These are phyloP conservation scores for Populus deltoides DNA, from an alignment of 345 rosid genomes.

Conservation along the genomic window DNA sequence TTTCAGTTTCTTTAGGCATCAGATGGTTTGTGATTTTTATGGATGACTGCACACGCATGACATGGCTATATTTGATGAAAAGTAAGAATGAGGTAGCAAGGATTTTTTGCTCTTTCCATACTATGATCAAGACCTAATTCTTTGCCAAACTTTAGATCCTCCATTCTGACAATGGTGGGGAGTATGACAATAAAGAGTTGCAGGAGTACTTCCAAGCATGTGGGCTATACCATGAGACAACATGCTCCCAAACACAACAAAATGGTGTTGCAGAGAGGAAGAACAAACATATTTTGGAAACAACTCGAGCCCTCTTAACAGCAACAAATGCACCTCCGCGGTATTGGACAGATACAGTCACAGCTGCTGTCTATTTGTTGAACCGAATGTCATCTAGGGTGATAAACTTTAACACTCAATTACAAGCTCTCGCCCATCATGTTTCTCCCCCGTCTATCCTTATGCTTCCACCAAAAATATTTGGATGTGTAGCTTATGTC, in stretches of 20 bases:
- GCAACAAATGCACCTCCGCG: not conserved
- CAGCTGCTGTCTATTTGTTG: no score
- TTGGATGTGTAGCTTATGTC: no score
- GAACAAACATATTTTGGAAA: not conserved
- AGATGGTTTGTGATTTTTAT: not conserved
- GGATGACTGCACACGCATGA: slow-evolving; percentile 1
- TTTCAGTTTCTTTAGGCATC: not conserved
- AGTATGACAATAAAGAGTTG: not conserved
- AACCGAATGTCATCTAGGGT: no score
- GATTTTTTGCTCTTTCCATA: no score
- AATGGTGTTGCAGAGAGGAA: not conserved
- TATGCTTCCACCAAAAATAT: no score
- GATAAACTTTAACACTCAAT: no score
- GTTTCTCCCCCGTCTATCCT: no score
- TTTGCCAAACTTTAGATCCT: not conserved
- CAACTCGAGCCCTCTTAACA: not conserved
- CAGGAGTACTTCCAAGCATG: not conserved
- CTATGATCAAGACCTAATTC: not conserved
- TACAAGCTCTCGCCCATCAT: no score
- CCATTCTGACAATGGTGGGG: not conserved
- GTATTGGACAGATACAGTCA: not conserved
- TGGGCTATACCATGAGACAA: not conserved
- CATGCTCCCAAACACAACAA: not conserved
- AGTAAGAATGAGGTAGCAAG: not conserved
- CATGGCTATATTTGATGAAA: slow-evolving; percentile 1